phyloP scores from a whole-genome alignment of 805 yeast genomes.

The Cephaloascus fragrans region DNA sequence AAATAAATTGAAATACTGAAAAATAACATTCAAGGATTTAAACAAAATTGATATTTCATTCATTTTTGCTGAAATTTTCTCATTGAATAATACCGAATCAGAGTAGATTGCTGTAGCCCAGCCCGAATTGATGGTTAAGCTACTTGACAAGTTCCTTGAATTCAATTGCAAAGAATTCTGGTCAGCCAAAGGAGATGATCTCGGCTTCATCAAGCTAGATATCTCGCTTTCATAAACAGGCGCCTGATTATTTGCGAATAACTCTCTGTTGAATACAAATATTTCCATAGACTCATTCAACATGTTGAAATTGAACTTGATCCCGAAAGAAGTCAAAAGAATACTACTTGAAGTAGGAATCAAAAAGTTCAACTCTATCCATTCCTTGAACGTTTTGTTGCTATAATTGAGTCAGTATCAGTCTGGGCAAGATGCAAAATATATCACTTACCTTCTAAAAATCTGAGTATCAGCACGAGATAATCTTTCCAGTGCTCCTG shows the following conservation, averaged over 20 bases:
- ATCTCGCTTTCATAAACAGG: conserved; percentile 3
- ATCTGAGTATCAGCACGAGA: not conserved
- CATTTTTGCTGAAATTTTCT: conserved; percentile 15
- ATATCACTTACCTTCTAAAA: not conserved
- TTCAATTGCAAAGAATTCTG: not conserved
- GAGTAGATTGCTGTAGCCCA: conserved; percentile 41
- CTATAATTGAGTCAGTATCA: conserved; percentile 16
- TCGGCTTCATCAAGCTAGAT: conserved; percentile 3
- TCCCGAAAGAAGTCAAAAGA: conserved; percentile 56
- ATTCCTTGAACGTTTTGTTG: conserved; percentile 30
- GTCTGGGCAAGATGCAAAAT: not conserved
- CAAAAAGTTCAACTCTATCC: conserved; percentile 26
- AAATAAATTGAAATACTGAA: conserved; percentile 39
- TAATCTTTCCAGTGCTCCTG: not conserved
- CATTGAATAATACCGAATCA: conserved; percentile 24
- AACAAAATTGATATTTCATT: conserved; percentile 30
- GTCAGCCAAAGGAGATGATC: not conserved
- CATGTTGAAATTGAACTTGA: conserved; percentile 44
- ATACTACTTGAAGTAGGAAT: conserved; percentile 33
- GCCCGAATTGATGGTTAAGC: conserved; percentile 35
- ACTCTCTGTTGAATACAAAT: conserved; percentile 53
- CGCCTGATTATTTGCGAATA: conserved; percentile 28
- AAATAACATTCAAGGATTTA: conserved; percentile 34
- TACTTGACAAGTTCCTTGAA: conserved; percentile 15
- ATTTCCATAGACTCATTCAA: conserved; percentile 43